A percentile compares a stretch with the other conserved stretches of the same genome.
Evolutionary conservation across 2,329 filamentous ascomycete species (phyloP).

Genomic region (Calonectria pseudoturangicola): DNA sequence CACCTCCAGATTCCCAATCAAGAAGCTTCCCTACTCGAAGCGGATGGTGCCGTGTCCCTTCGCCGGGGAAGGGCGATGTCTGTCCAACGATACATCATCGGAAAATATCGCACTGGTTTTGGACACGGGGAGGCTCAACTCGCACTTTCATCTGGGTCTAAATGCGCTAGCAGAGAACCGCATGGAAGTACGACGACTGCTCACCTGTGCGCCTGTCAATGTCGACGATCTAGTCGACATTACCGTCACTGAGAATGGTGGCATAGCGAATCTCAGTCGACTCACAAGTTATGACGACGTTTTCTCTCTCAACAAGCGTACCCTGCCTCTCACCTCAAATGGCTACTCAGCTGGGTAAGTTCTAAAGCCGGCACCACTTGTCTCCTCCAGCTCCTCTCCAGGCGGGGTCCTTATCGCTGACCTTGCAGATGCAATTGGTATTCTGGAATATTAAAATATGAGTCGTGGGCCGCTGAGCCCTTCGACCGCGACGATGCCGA

Average conservation of each 20-base stretch:
- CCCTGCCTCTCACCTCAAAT: not conserved
- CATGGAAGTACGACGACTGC: not conserved
- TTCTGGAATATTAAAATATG: not conserved
- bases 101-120: not conserved
- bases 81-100: conserved; percentile 3
- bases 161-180: not conserved
- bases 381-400: too few relatives aligned
- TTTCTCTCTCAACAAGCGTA: not conserved
- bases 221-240: not conserved
- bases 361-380: not conserved
- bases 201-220: not conserved
- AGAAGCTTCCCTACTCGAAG: not conserved
- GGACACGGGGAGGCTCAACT: conserved; percentile 9
- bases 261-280: not conserved
- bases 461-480: not conserved
- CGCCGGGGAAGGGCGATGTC: not conserved
- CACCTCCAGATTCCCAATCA: not conserved
- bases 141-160: not conserved
- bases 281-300: not conserved
- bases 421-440: conserved; percentile 6
- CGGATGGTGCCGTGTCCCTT: not conserved
- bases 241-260: not conserved
- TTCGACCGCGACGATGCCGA: conserved; percentile 8
- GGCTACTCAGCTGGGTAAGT: conserved; percentile 9
- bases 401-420: not conserved